These are phyloP conservation scores for Penicillium samsonianum DNA, from an alignment of 495 filamentous ascomycete genomes.

Conservation along the genomic window DNA sequence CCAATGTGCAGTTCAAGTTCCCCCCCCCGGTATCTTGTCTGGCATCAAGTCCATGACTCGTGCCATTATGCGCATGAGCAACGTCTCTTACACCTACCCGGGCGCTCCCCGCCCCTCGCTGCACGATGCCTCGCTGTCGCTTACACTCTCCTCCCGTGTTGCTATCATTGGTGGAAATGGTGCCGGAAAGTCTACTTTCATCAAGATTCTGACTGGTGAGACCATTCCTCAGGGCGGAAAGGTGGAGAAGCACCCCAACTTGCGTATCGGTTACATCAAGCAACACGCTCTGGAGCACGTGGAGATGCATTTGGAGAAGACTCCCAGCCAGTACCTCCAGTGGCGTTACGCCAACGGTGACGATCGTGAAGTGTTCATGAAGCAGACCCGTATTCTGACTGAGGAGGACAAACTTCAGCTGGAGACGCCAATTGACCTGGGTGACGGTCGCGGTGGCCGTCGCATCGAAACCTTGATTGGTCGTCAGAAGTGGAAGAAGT, in stretches of 20 bases:
- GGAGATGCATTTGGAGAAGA: slow-evolving; percentile 99
- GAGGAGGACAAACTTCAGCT: slow-evolving; percentile 84
- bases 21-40: slow-evolving; percentile 91
- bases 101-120: slow-evolving; percentile 82
- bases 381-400: slow-evolving; percentile 92
- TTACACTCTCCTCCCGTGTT: slow-evolving; percentile 87
- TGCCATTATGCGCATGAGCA: slow-evolving; percentile 92
- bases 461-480: slow-evolving; percentile 89
- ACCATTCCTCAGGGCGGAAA: slow-evolving; percentile 80
- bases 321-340: slow-evolving; percentile 96
- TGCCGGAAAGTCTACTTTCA: slow-evolving; percentile 97
- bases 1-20: slow-evolving; percentile 94
- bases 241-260: slow-evolving; percentile 97
- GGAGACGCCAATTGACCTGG: slow-evolving; percentile 80
- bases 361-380: slow-evolving; percentile 94
- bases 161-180: slow-evolving; percentile 97
- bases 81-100: slow-evolving; percentile 89
- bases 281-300: slow-evolving; percentile 99
- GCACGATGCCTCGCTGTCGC: slow-evolving; percentile 77
- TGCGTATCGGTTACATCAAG: slow-evolving; percentile 99
- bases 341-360: slow-evolving; percentile 98
- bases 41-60: slow-evolving; percentile 94
- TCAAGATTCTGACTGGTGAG: slow-evolving; percentile 98
- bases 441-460: slow-evolving; percentile 74
- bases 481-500: slow-evolving; percentile 98